Evolutionary conservation across 1,284 basidiomycete genomes (phyloP), one percentile per base, ranked within the genome.

Genomic region (Paramarasmius palmivorus): DNA sequence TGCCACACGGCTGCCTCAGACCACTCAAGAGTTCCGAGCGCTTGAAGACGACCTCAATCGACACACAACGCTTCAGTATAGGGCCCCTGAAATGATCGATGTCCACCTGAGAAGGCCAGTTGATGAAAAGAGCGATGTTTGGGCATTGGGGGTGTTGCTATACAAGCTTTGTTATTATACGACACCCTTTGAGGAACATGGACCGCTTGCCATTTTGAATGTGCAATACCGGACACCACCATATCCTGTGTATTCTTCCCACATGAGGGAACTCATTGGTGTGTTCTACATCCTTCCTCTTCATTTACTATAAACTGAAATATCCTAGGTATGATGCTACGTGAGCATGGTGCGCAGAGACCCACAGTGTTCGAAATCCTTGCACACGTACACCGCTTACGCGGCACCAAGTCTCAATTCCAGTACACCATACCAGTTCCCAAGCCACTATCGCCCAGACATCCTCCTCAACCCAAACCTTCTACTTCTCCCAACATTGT

Each of bases 61-160:
- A 62, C 91, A 96, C 67, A 98, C 95, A 2, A 98, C 95, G 1
- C 76, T 98, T 56, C 95, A 97, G 68, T 98, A 98, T 66, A 81
- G 97, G 39, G 93, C 96, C 36, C 97, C 97, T 2, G 97, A 99
- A 72, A 98, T 99, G 94, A 91, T 99, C 26, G 96, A 99, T 67
- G 85, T 90, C 0, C 90, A 90, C 69, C 79, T 89, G 49, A 81
- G 92, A 53, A 79, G 90, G 55, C 88, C 90, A 2, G 83, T 95
- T 44, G 92, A 95, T 64, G 92, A 95, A 69, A 95, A 95, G 74
- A 92, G 93, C 83, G 95, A 98, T 65, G 84, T 98, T 12, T 98
- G 95, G 95, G 94, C 95, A 1, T 74, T 97, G n/a, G 95, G 95
- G 0, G 88, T 96, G 42, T 80, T 97, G 63, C 79, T 98, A 3